Percentiles rank a stretch among this genome's conserved stretches.
phyloP scores from a whole-genome alignment of 1,284 basidiomycete genomes.

The Sporisorium scitamineum region DNA sequence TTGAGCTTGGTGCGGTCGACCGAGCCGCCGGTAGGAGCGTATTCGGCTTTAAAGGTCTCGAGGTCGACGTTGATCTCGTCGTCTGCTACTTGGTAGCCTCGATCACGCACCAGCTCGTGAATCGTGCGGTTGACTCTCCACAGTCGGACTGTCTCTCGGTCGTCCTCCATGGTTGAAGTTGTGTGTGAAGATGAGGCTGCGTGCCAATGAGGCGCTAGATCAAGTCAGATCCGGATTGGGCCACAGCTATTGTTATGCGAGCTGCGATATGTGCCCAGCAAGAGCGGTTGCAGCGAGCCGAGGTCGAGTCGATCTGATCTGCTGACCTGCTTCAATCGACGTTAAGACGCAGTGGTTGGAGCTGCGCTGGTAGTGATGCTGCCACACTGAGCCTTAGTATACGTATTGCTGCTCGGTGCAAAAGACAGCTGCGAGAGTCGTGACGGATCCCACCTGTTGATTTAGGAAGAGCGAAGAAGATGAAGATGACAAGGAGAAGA shows the following conservation, averaged over 20 bases:
- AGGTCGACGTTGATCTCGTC: conserved; percentile 90
- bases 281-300: not conserved
- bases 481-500: not conserved
- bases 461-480: not conserved
- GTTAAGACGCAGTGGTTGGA: not conserved
- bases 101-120: conserved; percentile 92
- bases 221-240: not conserved
- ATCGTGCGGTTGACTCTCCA: conserved; percentile 98
- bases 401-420: not conserved
- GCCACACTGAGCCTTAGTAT: not conserved
- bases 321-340: not conserved
- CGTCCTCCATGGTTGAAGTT: conserved; percentile 65
- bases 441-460: not conserved
- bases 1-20: conserved; percentile 66
- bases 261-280: not conserved
- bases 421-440: not conserved
- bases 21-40: conserved; percentile 71
- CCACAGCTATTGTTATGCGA: too few species aligned
- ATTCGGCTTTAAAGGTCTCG: conserved; percentile 75
- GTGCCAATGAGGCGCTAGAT: not conserved
- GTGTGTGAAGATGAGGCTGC: not conserved
- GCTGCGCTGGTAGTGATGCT: not conserved
- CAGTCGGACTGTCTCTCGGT: conserved; percentile 75
- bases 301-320: not conserved
- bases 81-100: conserved; percentile 85